Evolutionary conservation across 2,329 filamentous ascomycete species (phyloP).

Genomic region (Ophiostoma sp.): DNA sequence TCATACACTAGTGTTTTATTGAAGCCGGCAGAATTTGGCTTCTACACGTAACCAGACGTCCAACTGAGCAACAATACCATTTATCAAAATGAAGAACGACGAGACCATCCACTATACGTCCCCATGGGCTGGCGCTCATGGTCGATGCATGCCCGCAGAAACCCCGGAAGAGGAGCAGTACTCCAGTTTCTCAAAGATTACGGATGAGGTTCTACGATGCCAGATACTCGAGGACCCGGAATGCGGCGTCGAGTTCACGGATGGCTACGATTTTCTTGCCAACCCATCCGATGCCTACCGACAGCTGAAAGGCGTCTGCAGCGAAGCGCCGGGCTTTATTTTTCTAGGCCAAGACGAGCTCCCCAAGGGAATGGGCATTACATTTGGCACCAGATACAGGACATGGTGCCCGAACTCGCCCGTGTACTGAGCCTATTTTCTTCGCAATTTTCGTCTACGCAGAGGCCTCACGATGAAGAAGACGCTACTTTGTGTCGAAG

Average conservation of each 20-base stretch:
- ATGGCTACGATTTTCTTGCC: constrained; percentile 54
- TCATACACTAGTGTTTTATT: too few species aligned
- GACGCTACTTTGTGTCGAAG: constrained; percentile 39
- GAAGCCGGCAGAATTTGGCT: too few species aligned
- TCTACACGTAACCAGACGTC: too few species aligned
- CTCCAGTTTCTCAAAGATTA: neutral
- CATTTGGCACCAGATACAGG: constrained; percentile 50
- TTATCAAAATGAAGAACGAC: neutral
- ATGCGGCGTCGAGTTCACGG: constrained; percentile 49
- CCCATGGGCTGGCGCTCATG: neutral
- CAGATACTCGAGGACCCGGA: constrained; percentile 42
- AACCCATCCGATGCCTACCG: constrained; percentile 43
- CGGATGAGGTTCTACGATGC: constrained; percentile 32
- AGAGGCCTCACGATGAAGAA: constrained; percentile 40
- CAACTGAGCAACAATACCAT: too few species aligned
- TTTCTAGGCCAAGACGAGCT: constrained; percentile 41
- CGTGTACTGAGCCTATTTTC: constrained; percentile 50
- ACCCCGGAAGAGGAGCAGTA: neutral
- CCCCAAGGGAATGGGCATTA: constrained; percentile 40
- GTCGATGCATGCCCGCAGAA: neutral
- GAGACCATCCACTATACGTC: neutral
- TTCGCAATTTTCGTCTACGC: constrained; percentile 41
- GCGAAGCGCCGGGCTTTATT: constrained; percentile 39
- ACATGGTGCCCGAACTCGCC: constrained; percentile 56
- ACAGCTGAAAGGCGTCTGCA: constrained; percentile 15